These are phyloP conservation scores for Climacium dendroides DNA, from an alignment of 225 moss, liverwort and hornwort species.

Conservation along the genomic window DNA sequence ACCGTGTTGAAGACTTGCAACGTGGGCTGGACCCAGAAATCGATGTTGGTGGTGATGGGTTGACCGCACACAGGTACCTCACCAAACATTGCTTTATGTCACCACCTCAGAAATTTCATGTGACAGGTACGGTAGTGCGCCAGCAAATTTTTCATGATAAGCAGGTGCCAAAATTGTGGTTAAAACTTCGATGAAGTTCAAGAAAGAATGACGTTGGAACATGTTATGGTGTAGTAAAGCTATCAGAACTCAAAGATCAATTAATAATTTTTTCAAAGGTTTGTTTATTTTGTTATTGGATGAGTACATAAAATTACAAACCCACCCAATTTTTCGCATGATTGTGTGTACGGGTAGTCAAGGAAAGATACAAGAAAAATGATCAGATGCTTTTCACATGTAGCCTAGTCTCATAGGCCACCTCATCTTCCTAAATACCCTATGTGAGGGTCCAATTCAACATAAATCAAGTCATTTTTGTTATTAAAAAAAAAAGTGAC, in stretches of 20 bases:
- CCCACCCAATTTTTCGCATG: too few relatives aligned
- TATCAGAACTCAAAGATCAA: not conserved
- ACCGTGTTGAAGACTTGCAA: not conserved
- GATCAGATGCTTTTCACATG: not conserved
- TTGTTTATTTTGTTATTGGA: too few relatives aligned
- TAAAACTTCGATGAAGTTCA: not conserved
- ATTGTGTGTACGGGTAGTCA: too few relatives aligned
- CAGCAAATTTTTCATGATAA: not conserved
- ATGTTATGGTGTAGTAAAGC: not conserved
- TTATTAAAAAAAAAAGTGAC: too few relatives aligned
- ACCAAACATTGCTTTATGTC: not conserved
- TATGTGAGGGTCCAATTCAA: fast-evolving
- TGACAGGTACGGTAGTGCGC: not conserved
- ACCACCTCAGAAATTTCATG: not conserved
- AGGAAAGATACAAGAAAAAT: too few relatives aligned
- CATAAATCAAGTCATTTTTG: not conserved
- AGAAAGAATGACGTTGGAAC: not conserved
- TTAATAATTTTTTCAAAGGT: not conserved
- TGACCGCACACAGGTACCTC: not conserved
- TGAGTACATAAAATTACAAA: too few relatives aligned
- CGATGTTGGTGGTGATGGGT: not conserved
- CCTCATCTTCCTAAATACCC: not conserved
- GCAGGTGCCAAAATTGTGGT: not conserved
- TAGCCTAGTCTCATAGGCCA: too few relatives aligned
- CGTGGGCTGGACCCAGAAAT: not conserved